Evolutionary conservation across 2,329 filamentous ascomycete species (phyloP).

Genomic region (Arthrobotrys musiformis): DNA sequence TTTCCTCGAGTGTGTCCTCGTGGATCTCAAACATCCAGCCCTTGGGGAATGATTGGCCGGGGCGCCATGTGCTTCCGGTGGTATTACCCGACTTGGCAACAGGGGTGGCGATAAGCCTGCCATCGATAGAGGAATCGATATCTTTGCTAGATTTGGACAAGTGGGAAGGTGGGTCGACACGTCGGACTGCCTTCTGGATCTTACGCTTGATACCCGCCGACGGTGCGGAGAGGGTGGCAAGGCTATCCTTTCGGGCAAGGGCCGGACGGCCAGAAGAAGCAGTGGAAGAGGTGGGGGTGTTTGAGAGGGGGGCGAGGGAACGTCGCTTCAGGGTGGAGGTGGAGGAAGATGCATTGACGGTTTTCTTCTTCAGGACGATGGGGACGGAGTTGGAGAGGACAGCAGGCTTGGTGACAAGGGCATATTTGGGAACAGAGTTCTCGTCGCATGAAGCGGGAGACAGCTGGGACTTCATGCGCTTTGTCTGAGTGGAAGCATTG

Average conservation of each 20-base stretch:
- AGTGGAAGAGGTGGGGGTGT: constrained; percentile 20
- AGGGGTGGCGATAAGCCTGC: constrained; percentile 47
- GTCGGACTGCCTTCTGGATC: constrained; percentile 43
- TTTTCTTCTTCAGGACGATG: constrained; percentile 46
- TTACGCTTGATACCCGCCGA: constrained; percentile 51
- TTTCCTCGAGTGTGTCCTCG: constrained; percentile 88
- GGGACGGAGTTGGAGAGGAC: constrained; percentile 30
- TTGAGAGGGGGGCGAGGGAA: background rate
- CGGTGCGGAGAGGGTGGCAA: constrained; percentile 40
- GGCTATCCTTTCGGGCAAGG: constrained; percentile 45
- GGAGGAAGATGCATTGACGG: background rate
- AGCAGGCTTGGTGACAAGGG: constrained; percentile 51
- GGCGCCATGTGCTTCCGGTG: constrained; percentile 25
- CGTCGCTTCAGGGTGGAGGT: constrained; percentile 38
- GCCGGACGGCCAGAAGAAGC: constrained; percentile 10
- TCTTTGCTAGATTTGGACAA: constrained; percentile 26
- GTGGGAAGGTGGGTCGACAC: constrained; percentile 40
- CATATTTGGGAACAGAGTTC: constrained; percentile 48
- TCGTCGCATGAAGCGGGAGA: constrained; percentile 40
- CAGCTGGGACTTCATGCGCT: constrained; percentile 50
- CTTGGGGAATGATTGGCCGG: constrained; percentile 50
- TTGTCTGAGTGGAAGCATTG: constrained; percentile 22
- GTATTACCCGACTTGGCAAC: constrained; percentile 38
- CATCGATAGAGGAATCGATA: constrained; percentile 31
- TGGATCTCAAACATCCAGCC: constrained; percentile 93